Percentiles rank a stretch among this genome's conserved stretches.
Evolutionary conservation across 2,329 filamentous ascomycete genomes (phyloP).

Genomic region (Calonectria pteridis): DNA sequence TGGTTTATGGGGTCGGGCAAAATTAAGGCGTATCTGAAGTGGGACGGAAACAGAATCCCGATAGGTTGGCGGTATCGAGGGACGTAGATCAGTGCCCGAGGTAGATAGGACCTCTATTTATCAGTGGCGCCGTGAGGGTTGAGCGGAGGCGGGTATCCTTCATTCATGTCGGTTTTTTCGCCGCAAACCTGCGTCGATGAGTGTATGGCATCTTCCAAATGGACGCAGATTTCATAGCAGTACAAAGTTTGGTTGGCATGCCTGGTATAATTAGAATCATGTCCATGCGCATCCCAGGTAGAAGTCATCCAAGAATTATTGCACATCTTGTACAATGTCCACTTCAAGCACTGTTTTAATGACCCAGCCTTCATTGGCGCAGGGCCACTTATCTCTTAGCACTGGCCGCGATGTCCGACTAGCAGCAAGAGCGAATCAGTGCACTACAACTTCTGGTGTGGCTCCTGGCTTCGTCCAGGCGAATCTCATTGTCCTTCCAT

Average conservation of each 20-base stretch:
- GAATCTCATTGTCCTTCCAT: constrained; percentile 71
- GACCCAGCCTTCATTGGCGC: neutral
- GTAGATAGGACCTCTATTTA: neutral
- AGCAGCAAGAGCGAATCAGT: constrained; percentile 55
- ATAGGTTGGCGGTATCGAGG: neutral
- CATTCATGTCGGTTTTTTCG: neutral
- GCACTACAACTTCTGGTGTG: constrained; percentile 65
- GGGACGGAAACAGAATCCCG: neutral
- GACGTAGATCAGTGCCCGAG: neutral
- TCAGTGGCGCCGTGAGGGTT: neutral
- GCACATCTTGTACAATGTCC: neutral
- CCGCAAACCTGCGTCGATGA: neutral
- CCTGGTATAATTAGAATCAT: neutral
- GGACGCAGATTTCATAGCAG: neutral
- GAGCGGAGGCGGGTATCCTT: constrained; percentile 6
- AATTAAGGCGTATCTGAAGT: neutral
- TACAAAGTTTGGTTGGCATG: neutral
- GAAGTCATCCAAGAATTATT: neutral
- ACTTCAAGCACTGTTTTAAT: neutral
- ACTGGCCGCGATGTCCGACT: constrained; percentile 47
- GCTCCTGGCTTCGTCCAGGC: constrained; percentile 70
- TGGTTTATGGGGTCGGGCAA: neutral
- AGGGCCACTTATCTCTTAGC: neutral
- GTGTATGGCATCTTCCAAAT: neutral
- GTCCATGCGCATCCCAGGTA: neutral